phyloP scores from a whole-genome alignment of 2,329 filamentous ascomycete species.

The Fusarium torulosum region DNA sequence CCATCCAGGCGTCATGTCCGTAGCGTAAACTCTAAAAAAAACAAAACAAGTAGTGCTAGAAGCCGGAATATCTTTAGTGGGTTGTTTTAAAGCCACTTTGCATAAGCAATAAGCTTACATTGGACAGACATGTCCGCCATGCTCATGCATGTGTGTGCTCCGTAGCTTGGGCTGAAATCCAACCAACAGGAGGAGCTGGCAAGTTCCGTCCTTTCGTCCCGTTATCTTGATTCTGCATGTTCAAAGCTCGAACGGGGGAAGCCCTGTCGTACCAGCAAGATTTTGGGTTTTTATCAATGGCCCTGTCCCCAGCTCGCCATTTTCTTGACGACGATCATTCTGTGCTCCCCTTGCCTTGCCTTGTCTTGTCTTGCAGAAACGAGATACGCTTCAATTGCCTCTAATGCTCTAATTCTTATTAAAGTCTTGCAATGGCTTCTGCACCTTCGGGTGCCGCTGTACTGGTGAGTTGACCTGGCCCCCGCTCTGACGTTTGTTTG shows the following conservation, averaged over 20 bases:
- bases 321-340: background rate
- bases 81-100: background rate
- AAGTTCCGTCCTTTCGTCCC: too few species aligned
- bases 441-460: conserved; percentile 25
- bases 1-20: background rate
- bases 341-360: background rate
- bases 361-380: background rate
- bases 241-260: too few species aligned
- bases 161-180: too few species aligned
- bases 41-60: too few species aligned
- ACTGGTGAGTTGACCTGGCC: background rate
- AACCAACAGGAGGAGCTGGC: too few species aligned
- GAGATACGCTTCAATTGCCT: background rate
- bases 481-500: background rate
- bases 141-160: too few species aligned
- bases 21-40: background rate
- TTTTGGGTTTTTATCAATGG: background rate
- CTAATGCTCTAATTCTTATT: background rate
- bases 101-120: too few species aligned
- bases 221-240: too few species aligned
- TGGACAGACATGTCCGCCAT: background rate
- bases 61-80: background rate
- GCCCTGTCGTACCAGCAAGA: too few species aligned
- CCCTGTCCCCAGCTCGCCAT: background rate
- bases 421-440: conserved; percentile 2